Evolutionary conservation across 768 basidiomycete species (phyloP), one percentile per base, ranked within the genome.

Genomic region (Gymnopilus dilepis): DNA sequence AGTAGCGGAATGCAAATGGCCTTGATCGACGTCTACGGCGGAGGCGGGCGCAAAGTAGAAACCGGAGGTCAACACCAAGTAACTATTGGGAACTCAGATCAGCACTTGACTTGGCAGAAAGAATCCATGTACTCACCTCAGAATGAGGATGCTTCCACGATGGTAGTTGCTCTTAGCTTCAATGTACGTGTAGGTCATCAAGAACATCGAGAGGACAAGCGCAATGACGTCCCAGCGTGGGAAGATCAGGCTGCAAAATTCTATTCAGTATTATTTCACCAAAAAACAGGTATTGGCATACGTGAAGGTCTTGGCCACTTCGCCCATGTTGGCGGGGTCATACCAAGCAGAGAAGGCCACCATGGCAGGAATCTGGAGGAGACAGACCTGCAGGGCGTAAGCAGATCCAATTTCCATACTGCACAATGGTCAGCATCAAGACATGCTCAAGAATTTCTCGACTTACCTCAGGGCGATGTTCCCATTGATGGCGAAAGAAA

Each of bases 321-420:
- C 85, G 7, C 95, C 95, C 85, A 97, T 90, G 70, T 86, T 86
- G 34, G 86, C 84, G 0, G 94, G 93, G 56, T 90, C 88, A 70
- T 96, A 97, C 86, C 93, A 95, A 5, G 96, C 97, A 19, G 94
- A 95, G 76, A 99, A 99, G 0, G 95, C 97, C 13, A 99, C 95
- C 97, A 99, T 99, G 2, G 95, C 94, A 2, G 97, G 97, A 31
- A 99, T 95, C 75, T 99, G 97, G 13, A 99, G 82, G 56, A 99
- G 81, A 74, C 97, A 99, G 15, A 99, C 97, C 76, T 99, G 97
- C 2, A 99, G 83, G 4, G 97, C 97, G 75, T 99, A 99, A 4
- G 97, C 97, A 1, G 97, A 99, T 13, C 97, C 97, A 68, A 99
- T 99, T 77, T 99, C 97, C 95, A 99, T 98, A 74, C 96, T 98